Base-by-base conservation (phyloP, 805 yeast genomes). In the Wickerhamiella azymoides region DNA sequence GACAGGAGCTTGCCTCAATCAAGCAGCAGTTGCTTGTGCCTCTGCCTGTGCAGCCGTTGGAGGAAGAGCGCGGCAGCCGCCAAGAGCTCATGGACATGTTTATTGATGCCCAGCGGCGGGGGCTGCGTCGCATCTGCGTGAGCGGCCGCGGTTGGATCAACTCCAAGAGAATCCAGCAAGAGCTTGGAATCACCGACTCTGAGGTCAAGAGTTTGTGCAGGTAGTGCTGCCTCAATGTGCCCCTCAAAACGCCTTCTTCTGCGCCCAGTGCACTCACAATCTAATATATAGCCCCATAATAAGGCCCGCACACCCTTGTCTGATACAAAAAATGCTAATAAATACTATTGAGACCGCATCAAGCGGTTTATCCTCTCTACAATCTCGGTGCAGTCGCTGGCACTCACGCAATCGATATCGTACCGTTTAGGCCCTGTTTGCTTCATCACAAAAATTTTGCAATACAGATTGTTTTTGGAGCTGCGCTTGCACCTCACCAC, bases 401-500 rank as follows among this genome's bases (percentile, higher is more conserved):
- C 66, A 39, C 70, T 73, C 5, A 68, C 67, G 0, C 95, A 92
- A 55, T 88, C 96, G 47, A 89, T 71, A 55, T 85, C 93, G 60
- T 89, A 88, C 54, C 92, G 75, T 60, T 88, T 86, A 27, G 80
- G 74, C 2, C 82, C 80, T 2, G 72, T 71, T 0, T 76, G 66
- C 54, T 82, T 83, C 61, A 72, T 70, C 6, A 86, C 79, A 13
- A 84, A 79, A 7, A 89, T 76, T 60, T 88, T 88, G 65, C 89
- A 84, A 54, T 84, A 81, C 13, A 73, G 72, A 0, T 89, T 85
- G 17, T 79, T 75, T 54, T 84, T 81, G 33, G 73, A 69, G 43
- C 85, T 80, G 58, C 80, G 92, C 57, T 86, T 86, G 50, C 84
- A 72, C 47, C 77, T 75, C 14, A 76, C 61, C 19, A 89, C 76